Evolutionary conservation across 495 filamentous ascomycete genomes (phyloP), one percentile per base, ranked within the genome.

Genomic region (Pseudoneurospora amorphoporcata): DNA sequence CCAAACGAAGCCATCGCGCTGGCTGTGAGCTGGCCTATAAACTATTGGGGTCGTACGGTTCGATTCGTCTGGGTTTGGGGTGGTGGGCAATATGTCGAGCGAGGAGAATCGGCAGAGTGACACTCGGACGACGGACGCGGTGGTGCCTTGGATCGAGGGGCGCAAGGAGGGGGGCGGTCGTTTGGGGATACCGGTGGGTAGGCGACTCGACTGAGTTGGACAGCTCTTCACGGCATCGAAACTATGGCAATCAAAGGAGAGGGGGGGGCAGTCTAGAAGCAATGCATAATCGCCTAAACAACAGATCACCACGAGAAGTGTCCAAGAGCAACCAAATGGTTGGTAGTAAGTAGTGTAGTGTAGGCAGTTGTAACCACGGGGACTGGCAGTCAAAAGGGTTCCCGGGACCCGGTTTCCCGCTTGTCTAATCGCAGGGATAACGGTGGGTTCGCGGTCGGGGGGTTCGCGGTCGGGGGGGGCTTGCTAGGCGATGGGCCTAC

Each of bases 1-100:
- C 84, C 80, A 76, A 82, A 83, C 41, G 84, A 86, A 73, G 84
- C 81, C 84, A 86, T 86, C 68, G 70, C 53, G 19, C 71, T 68
- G 42, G 37, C 47, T 43, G 39, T 53, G 76, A 78, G 73, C 23
- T 42, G 32, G 41, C n/a, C 1, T 19, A 17, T 71, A 4, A 39
- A 8, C 12, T 65, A 29, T n/a, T 43, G 29, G 29, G 8, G 40
- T 61, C 19, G 23, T 69, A 17, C 23, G 29, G 19, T 35, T 75
- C 12, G 29, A 17, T 35, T 75, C 12, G 29, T 23, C n/a, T 9
- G 45, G 70, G 39, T 39, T 69, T 16, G 37, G 35, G 23, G 68
- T 12, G 38, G 32, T 32, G 41, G 71, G 39, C 17, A 41, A 68
- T 23, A 23, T 39, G 70, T 70, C 70, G 68, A 12, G 37, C 41